These are phyloP conservation scores for Tetracladium marchalianum DNA, from an alignment of 495 filamentous ascomycete species.

Conservation along the genomic window DNA sequence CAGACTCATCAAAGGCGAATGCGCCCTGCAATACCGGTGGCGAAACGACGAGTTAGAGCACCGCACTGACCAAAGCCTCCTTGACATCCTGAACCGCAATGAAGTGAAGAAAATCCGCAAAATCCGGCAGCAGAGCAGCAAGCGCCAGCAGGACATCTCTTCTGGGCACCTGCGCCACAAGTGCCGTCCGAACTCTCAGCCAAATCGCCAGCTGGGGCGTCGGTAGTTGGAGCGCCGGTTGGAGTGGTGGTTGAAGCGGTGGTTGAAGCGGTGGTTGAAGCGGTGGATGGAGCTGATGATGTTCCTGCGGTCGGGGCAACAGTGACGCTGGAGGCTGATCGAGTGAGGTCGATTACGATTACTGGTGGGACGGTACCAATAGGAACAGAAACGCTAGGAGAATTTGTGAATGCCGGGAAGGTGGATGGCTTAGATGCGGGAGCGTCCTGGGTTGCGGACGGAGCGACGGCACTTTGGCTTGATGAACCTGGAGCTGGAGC, in stretches of 20 bases:
- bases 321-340: background rate
- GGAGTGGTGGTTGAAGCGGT: background rate
- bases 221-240: background rate
- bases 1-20: too few relatives aligned
- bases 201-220: background rate
- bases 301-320: background rate
- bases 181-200: background rate
- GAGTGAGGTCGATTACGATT: too few relatives aligned
- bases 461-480: background rate
- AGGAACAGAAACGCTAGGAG: conserved; percentile 5
- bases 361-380: background rate
- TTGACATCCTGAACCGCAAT: conserved; percentile 9
- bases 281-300: background rate
- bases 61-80: conserved; percentile 9
- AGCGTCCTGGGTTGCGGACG: background rate
- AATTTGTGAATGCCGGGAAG: conserved; percentile 17
- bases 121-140: conserved; percentile 9
- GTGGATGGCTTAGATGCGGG: conserved; percentile 16
- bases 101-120: conserved; percentile 4
- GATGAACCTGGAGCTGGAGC: conserved; percentile 15
- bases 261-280: background rate
- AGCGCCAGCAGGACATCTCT: background rate
- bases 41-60: background rate
- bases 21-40: too few relatives aligned
- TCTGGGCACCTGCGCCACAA: conserved; percentile 4